phyloP scores from a whole-genome alignment of 768 basidiomycete species.

The Dioszegia hungarica region DNA sequence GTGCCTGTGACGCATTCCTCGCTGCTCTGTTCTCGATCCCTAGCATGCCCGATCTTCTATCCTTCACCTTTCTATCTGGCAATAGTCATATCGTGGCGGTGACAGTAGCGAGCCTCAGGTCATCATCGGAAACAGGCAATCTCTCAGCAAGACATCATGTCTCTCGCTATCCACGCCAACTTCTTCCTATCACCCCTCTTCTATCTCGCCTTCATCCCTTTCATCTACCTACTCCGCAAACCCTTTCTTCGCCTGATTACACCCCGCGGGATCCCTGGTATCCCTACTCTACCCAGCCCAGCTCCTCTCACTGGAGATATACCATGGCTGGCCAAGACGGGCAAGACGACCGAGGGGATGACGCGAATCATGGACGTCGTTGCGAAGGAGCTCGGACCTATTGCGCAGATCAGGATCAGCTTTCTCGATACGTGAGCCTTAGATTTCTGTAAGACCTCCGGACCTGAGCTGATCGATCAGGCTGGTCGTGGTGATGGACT shows the following conservation, averaged over 20 bases:
- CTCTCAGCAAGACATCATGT: too few species aligned
- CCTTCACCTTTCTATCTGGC: too few species aligned
- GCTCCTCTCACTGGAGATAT: constrained; percentile 26
- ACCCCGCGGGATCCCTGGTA: constrained; percentile 20
- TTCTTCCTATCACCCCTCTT: not conserved
- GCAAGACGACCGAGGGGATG: not conserved
- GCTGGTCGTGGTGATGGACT: constrained; percentile 26
- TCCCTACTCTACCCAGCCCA: constrained; percentile 18
- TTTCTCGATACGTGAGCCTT: constrained; percentile 22
- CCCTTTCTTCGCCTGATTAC: constrained; percentile 11
- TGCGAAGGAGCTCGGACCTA: constrained; percentile 19
- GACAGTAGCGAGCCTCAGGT: too few species aligned
- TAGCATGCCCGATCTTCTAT: too few species aligned
- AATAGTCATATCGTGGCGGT: too few species aligned
- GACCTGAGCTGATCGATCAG: constrained; percentile 1
- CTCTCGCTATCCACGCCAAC: not conserved
- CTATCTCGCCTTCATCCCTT: constrained; percentile 1
- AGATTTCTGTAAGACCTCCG: not conserved
- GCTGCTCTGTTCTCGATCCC: too few species aligned
- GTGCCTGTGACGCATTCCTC: too few species aligned
- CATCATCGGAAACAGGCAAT: too few species aligned
- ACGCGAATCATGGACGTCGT: constrained; percentile 17
- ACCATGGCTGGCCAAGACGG: constrained; percentile 3
- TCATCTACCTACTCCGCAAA: not conserved
- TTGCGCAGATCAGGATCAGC: constrained; percentile 31